Evolutionary conservation across 371 early-diverging fungal genomes (phyloP).

Genomic region (Mortierella sp.): DNA sequence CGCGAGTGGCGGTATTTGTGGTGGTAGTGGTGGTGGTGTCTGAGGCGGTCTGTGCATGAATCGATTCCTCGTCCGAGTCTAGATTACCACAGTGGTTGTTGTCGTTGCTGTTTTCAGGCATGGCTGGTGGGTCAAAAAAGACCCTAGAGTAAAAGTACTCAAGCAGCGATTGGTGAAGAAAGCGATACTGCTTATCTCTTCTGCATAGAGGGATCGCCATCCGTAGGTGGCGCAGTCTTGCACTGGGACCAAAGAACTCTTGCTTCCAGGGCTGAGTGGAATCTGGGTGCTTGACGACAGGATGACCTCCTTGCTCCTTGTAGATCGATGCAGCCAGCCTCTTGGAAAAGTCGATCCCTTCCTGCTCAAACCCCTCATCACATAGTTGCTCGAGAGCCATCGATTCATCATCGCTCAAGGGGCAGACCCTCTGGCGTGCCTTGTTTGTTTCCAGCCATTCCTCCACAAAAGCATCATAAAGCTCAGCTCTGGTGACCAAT

Average conservation of each 20-base stretch:
- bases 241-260: background rate
- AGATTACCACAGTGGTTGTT: too few species aligned
- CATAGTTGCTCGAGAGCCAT: background rate
- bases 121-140: background rate
- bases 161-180: constrained; percentile 1
- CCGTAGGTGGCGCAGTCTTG: background rate
- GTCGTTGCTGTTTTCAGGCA: too few species aligned
- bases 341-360: constrained; percentile 1
- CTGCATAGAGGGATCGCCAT: background rate
- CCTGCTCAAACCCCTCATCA: background rate
- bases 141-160: background rate
- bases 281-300: background rate
- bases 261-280: background rate
- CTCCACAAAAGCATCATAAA: constrained; percentile 17
- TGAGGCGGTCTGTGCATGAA: too few species aligned
- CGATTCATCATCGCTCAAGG: background rate
- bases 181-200: background rate
- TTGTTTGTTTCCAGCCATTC: background rate
- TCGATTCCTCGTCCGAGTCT: background rate
- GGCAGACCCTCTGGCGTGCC: background rate
- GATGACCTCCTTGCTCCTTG: background rate
- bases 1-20: too few species aligned
- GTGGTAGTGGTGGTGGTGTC: too few species aligned
- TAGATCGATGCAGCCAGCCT: background rate
- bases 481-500: background rate